Base-by-base conservation (phyloP, 768 basidiomycete species). In the Lepiota brunneoincarnata region DNA sequence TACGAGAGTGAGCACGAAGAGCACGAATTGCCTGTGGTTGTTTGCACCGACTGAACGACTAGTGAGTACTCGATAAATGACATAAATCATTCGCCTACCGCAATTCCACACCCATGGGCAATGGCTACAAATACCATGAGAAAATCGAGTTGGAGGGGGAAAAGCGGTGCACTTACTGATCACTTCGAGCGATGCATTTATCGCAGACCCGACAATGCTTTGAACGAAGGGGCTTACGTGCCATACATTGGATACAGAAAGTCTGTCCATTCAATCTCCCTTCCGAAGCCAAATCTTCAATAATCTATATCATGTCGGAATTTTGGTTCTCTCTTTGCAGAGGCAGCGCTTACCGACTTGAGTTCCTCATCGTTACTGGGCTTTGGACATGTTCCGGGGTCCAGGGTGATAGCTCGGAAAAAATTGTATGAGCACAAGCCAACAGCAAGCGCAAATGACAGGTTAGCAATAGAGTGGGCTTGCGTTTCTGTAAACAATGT, bases 41-140 rank as follows among this genome's bases (percentile, higher is more conserved):
- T 91, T 87, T 37, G 83, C 77, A 18, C 97, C 97, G 48, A 98
- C 93, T 92, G 54, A 21, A 41, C 34, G 37, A 20, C 9, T 49
- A n/a, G 3, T 59, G 23, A 59, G 45, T 23, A 41, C 24, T 18
- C 15, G 2, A 3, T 26, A 17, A 3, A 42, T 9, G 3, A 14
- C 11, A 20, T 2, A 24, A 39, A 39, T 50, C 26, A 64, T 57
- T 14, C 28, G 69, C 88, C 23, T 65, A 93, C 92, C 85, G 67
- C 96, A 98, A 70, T 98, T 98, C 95, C 95, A 99, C 14, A 98
- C 87, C 97, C 97, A 99, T 1, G 96, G 97, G 61, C 97, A 98
- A 63, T 99, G 95, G 63, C 94, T 96, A 43, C 6, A 50, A 24
- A 39, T 7, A 4, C 42, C 10, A 44, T 21, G 61, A 55, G 54